Conservation (phyloP, 2,329 filamentous ascomycete genomes). For the Talaromyces sp. region DNA sequence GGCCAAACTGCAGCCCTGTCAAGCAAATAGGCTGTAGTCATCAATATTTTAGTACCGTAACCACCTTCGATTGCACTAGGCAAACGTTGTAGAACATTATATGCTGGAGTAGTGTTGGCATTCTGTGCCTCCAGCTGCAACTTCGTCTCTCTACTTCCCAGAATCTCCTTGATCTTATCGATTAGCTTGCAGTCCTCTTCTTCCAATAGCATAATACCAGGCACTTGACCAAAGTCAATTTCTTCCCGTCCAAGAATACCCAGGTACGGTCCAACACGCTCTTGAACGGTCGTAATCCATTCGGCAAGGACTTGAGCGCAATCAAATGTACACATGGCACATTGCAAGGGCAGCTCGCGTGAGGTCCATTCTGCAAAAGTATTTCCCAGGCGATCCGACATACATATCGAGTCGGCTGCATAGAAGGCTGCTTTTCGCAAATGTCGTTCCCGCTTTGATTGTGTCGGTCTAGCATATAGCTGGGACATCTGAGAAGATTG, state of each 20-base stretch:
- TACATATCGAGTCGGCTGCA: slow-evolving; percentile 83
- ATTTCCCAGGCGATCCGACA: slow-evolving; percentile 80
- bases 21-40: slow-evolving; percentile 80
- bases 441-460: slow-evolving; percentile 75
- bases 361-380: slow-evolving; percentile 81
- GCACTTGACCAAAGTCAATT: slow-evolving; percentile 73
- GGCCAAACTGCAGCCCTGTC: slow-evolving; percentile 91
- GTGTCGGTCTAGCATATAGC: slow-evolving; percentile 31
- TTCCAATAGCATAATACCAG: slow-evolving; percentile 84
- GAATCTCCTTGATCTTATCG: slow-evolving; percentile 74
- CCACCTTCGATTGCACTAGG: slow-evolving; percentile 63
- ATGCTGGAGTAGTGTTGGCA: slow-evolving; percentile 50
- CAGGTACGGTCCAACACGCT: slow-evolving; percentile 84
- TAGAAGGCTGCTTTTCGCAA: slow-evolving; percentile 93
- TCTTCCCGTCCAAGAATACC: slow-evolving; percentile 81
- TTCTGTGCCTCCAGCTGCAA: slow-evolving; percentile 60
- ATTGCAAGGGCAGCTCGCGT: slow-evolving; percentile 82
- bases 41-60: slow-evolving; percentile 78
- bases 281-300: slow-evolving; percentile 90
- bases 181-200: slow-evolving; percentile 86
- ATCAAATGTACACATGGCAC: slow-evolving; percentile 87
- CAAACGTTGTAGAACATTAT: slow-evolving; percentile 51
- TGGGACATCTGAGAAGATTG: slow-evolving; percentile 29
- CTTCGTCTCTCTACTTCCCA: slow-evolving; percentile 73
- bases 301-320: slow-evolving; percentile 91